Base-by-base conservation (phyloP, 2,329 filamentous ascomycete genomes). In the Colletotrichum sp. region DNA sequence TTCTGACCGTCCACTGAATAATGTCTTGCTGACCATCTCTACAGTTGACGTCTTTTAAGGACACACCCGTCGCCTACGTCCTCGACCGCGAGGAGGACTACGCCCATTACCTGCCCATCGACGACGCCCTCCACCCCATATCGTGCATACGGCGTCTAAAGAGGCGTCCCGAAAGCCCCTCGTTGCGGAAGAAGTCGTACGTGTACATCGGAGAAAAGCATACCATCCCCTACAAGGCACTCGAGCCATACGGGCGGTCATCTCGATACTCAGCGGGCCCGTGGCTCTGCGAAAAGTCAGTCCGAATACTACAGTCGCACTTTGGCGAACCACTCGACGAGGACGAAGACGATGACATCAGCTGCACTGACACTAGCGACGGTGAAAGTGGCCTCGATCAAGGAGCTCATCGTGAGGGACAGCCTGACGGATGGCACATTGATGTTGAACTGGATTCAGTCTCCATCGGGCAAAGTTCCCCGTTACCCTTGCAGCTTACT, bases 161-260 rank as follows among this genome's bases (percentile, higher is more conserved):
- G 5, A 48, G 9, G 9, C 19, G 39, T 11, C 44, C n/a, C 5
- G 44, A 12, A 13, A 13, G 44, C n/a, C 11, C n/a, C 6, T n/a
- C n/a, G n/a, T 22, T 52, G 6, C 44, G n/a, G 2, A 52, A 52
- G n/a, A 52, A 13, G 12, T 52, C 44, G 1, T 52, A 22, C 2
- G 44, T 52, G 11, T 22, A 52, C 11, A 52, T 52, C 6, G 44
- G n/a, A 52, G n/a, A 52, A 22, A 52, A 6, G 11, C 44, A 52
- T 13, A 52, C 44, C n/a, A 48, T 48, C 39, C 19, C 19, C 9
- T 48, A 48, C 9, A n/a, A n/a, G 19, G 19, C 39, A 6, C 39
- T 48, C 19, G 39, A 48, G 19, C 19, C 39, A 1, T 48, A 48
- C 19, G 3, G 9, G 0, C 9, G 1, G 0, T 12, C 39, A 0